phyloP scores from a whole-genome alignment of 1,284 basidiomycete species.

The Taiwanofungus camphoratus region DNA sequence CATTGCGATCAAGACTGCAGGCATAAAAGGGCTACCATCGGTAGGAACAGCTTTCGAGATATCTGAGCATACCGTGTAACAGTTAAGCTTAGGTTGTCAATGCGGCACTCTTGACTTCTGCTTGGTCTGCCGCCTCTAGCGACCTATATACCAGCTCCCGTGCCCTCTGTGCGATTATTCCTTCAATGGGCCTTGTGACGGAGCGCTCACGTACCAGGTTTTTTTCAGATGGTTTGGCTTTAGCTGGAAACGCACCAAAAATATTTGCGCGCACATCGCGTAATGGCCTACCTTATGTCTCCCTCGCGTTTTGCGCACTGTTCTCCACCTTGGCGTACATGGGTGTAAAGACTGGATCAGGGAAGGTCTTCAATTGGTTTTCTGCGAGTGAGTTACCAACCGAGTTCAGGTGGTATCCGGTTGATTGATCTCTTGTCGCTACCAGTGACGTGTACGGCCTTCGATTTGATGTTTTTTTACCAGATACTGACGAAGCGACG shows the following conservation, averaged over 20 bases:
- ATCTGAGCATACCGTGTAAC: neutral
- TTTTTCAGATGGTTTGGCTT: slow-evolving; percentile 65
- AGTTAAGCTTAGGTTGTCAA: slow-evolving; percentile 61
- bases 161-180: slow-evolving; percentile 57
- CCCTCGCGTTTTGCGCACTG: slow-evolving; percentile 58
- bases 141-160: slow-evolving; percentile 82
- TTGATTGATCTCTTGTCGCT: neutral
- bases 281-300: slow-evolving; percentile 71
- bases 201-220: neutral
- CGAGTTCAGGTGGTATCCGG: neutral
- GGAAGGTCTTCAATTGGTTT: slow-evolving; percentile 57
- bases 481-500: slow-evolving; percentile 23
- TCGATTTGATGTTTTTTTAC: slow-evolving; percentile 5
- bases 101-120: slow-evolving; percentile 79
- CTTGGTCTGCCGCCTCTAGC: slow-evolving; percentile 82
- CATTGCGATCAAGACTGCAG: slow-evolving; percentile 69
- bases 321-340: slow-evolving; percentile 72
- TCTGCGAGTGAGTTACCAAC: slow-evolving; percentile 40
- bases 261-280: slow-evolving; percentile 66
- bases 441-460: slow-evolving; percentile 28
- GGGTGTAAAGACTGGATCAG: slow-evolving; percentile 50
- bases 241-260: slow-evolving; percentile 72
- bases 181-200: neutral
- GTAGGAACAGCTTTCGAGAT: slow-evolving; percentile 33
- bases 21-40: slow-evolving; percentile 75